Evolutionary conservation across 2,329 filamentous ascomycete species (phyloP).

Genomic region (Eurotiales sp.): DNA sequence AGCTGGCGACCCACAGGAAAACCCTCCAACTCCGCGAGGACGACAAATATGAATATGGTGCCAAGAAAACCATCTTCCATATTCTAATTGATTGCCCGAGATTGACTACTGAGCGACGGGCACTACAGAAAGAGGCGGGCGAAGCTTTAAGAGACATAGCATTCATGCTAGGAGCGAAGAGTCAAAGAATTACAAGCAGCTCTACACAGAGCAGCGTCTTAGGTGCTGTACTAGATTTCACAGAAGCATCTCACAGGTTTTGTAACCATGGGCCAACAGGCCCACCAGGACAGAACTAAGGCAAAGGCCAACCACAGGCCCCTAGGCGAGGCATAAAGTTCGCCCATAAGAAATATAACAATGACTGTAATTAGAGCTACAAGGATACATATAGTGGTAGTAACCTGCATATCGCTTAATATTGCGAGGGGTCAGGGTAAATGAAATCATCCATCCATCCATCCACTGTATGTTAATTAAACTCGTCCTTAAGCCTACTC

Average conservation of each 20-base stretch:
- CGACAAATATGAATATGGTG: constrained; percentile 19
- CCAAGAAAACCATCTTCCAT: constrained; percentile 17
- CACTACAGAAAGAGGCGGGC: not conserved
- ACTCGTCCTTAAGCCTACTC: no score
- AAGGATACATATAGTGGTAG: no score
- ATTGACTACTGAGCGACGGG: constrained; percentile 7
- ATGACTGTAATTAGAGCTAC: no score
- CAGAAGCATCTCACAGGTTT: constrained; percentile 14
- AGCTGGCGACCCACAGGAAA: constrained; percentile 18
- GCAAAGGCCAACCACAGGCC: no score
- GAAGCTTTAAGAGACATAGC: constrained; percentile 6
- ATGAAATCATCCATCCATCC: no score
- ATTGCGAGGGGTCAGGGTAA: no score
- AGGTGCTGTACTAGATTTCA: constrained; percentile 14
- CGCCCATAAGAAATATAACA: no score
- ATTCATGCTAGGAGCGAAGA: constrained; percentile 15
- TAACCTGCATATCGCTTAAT: no score
- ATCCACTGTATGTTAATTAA: no score
- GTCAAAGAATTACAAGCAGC: constrained; percentile 9
- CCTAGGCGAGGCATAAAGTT: no score
- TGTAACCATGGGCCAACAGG: not conserved
- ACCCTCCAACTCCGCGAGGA: constrained; percentile 3
- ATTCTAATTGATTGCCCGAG: constrained; percentile 16
- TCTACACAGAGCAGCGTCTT: constrained; percentile 2
- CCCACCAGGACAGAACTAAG: not conserved